Conservation (phyloP, 306 rosid genomes). For the Ormosia emarginata region DNA sequence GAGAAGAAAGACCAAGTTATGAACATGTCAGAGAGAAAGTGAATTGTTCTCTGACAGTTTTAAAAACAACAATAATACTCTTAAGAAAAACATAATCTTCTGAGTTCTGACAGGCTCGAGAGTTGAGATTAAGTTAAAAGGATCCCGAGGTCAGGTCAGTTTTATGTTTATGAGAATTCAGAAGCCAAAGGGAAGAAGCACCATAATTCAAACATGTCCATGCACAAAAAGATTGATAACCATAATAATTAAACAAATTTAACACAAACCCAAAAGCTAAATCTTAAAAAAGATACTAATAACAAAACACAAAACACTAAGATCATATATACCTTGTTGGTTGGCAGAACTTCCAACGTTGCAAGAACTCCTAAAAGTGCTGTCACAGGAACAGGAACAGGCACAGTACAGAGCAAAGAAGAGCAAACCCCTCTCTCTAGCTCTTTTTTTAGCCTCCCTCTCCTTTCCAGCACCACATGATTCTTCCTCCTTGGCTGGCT, state of each 20-base stretch:
- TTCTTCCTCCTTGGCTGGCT: conserved; percentile 18
- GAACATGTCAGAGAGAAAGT: conserved; percentile 14
- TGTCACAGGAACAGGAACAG: not conserved
- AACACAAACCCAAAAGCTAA: conserved; percentile 9
- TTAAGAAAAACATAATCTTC: conserved; percentile 17
- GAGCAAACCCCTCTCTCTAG: conserved; percentile 11
- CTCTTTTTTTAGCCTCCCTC: conserved; percentile 32
- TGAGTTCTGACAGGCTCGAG: conserved; percentile 17
- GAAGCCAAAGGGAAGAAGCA: conserved; percentile 6
- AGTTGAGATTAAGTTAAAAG: conserved; percentile 12
- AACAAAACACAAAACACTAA: conserved; percentile 13
- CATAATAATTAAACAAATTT: conserved; percentile 10
- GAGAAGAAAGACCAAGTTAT: conserved; percentile 13
- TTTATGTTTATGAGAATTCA: conserved; percentile 16
- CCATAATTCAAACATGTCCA: conserved; percentile 22
- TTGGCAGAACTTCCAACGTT: conserved; percentile 21
- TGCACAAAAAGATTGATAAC: conserved; percentile 15
- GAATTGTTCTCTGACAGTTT: conserved; percentile 13
- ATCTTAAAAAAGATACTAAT: not conserved
- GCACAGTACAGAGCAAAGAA: conserved; percentile 8
- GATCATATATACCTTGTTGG: conserved; percentile 35
- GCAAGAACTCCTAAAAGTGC: conserved; percentile 10
- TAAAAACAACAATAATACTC: not conserved
- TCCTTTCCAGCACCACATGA: conserved; percentile 50
- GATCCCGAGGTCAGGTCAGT: conserved; percentile 43